Conservation (phyloP, 345 rosid species). For the Zanthoxylum bungeanum region DNA sequence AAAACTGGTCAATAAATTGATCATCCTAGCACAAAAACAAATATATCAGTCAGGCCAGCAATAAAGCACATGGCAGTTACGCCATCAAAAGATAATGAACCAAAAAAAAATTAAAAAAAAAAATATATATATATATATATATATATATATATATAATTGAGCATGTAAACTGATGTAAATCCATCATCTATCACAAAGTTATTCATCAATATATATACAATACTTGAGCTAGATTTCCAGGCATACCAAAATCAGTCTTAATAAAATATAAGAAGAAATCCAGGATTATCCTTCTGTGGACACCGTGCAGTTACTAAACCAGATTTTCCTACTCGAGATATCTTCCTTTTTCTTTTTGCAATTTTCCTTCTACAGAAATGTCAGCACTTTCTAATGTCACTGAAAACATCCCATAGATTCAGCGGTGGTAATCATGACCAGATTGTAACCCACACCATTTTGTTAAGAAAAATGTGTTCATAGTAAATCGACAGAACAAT, state of each 20-base stretch:
- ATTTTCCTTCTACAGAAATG: too few species aligned
- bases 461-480: background rate
- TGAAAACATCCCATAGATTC: background rate
- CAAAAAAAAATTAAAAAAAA: background rate
- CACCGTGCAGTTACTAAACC: background rate
- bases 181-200: background rate
- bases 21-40: constrained; percentile 46
- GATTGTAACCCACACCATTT: background rate
- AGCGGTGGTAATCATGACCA: background rate
- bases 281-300: background rate
- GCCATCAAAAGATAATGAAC: background rate
- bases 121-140: background rate
- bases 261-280: background rate
- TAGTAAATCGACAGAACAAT: background rate
- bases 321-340: background rate
- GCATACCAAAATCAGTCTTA: background rate
- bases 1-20: constrained; percentile 59
- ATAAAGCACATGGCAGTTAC: background rate
- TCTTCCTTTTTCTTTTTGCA: too few species aligned
- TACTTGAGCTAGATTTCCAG: background rate
- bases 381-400: background rate
- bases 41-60: constrained; percentile 5
- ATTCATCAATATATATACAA: background rate
- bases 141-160: background rate
- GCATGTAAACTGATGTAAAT: background rate